Conservation (phyloP, 768 basidiomycete genomes). For the Boletus subparvulus region DNA sequence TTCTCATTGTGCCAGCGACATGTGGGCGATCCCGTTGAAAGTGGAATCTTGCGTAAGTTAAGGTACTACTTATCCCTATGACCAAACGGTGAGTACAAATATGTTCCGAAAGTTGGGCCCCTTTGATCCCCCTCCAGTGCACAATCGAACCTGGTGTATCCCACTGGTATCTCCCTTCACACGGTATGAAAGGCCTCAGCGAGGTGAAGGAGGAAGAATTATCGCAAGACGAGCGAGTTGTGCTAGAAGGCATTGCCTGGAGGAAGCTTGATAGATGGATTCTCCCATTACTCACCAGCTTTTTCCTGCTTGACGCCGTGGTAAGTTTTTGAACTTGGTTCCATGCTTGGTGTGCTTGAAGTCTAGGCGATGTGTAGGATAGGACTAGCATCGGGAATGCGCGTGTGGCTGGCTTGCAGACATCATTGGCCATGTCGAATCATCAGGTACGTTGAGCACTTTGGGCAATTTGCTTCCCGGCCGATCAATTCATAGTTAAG, state of each 20-base stretch:
- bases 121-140: neutral
- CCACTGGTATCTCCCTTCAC: neutral
- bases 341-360: neutral
- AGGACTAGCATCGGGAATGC: slow-evolving; percentile 56
- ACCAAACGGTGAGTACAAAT: neutral
- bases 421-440: slow-evolving; percentile 38
- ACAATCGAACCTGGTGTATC: neutral
- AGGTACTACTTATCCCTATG: neutral
- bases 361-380: slow-evolving; percentile 26
- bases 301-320: slow-evolving; percentile 50
- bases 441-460: slow-evolving; percentile 21
- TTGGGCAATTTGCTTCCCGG: neutral
- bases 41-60: neutral
- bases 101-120: neutral
- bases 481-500: slow-evolving; percentile 30
- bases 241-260: slow-evolving; percentile 43
- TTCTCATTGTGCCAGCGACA: neutral
- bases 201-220: slow-evolving; percentile 7
- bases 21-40: neutral
- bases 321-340: slow-evolving; percentile 31
- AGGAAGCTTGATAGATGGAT: slow-evolving; percentile 49
- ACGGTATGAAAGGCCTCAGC: neutral
- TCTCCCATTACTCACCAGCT: slow-evolving; percentile 48
- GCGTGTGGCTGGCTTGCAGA: slow-evolving; percentile 58
- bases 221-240: slow-evolving; percentile 4